Evolutionary conservation across 768 basidiomycete genomes (phyloP).

Genomic region (Lentinula sp.): DNA sequence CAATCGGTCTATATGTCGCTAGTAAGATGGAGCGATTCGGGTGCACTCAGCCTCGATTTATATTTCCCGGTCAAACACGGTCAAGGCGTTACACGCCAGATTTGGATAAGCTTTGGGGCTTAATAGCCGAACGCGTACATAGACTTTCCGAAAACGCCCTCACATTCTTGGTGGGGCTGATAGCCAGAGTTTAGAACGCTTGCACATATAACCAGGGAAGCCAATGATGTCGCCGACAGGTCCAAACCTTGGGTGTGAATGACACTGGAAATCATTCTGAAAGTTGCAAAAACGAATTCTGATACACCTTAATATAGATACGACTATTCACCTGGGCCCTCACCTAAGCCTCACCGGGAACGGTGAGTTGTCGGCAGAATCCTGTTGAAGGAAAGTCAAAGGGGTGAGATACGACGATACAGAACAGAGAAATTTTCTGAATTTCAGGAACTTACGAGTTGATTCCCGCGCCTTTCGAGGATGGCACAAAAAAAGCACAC

Average conservation of each 20-base stretch:
- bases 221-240: not conserved
- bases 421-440: not conserved
- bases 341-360: not conserved
- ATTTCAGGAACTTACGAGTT: not conserved
- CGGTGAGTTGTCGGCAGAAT: conserved; percentile 4
- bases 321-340: not conserved
- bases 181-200: not conserved
- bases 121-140: not conserved
- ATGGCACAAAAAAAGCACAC: not conserved
- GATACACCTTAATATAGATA: not conserved
- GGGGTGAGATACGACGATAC: conserved; percentile 4
- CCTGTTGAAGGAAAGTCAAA: not conserved
- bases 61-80: too few relatives aligned
- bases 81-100: not conserved
- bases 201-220: not conserved
- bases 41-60: not conserved
- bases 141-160: not conserved
- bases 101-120: not conserved
- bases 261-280: not conserved
- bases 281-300: not conserved
- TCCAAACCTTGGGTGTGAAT: not conserved
- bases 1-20: not conserved
- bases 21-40: not conserved
- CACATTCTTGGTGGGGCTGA: not conserved
- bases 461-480: not conserved